Evolutionary conservation across 2,329 filamentous ascomycete genomes (phyloP).

Genomic region (Colletotrichum neosansevieriae): DNA sequence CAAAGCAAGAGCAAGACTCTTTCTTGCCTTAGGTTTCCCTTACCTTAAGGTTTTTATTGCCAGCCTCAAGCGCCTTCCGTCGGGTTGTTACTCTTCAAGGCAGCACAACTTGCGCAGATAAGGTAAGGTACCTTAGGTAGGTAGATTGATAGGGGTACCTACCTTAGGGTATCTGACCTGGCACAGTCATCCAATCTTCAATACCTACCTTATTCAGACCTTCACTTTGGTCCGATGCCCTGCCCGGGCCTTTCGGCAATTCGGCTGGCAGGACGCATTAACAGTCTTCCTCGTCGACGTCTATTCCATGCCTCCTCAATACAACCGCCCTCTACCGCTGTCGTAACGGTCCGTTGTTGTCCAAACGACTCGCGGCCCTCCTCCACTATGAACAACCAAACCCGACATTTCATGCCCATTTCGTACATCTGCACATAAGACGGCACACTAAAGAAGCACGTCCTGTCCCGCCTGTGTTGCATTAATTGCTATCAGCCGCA

Average conservation of each 20-base stretch:
- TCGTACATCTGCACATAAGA: slow-evolving; percentile 1
- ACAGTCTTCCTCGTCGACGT: no score
- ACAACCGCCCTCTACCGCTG: neutral
- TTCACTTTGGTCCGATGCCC: neutral
- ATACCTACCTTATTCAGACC: slow-evolving; percentile 26
- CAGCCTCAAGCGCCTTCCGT: no score
- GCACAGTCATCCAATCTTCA: slow-evolving; percentile 8
- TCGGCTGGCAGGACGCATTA: no score
- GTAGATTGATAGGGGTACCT: neutral
- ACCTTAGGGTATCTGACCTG: neutral
- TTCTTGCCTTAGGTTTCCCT: no score
- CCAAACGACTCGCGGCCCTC: slow-evolving; percentile 2
- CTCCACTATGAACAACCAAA: neutral
- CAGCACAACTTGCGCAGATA: no score
- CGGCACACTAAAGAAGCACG: slow-evolving; percentile 2
- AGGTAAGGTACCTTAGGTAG: no score
- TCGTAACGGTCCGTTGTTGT: neutral
- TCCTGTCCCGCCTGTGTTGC: slow-evolving; percentile 15
- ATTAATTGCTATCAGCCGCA: slow-evolving; percentile 27
- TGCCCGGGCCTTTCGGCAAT: neutral
- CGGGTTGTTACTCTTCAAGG: no score
- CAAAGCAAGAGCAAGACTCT: no score
- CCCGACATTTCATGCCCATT: neutral
- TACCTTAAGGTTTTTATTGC: no score
- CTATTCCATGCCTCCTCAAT: no score